A percentile compares a stretch with the other conserved stretches of the same genome.
These are phyloP conservation scores for Erysimum pusillum DNA, from an alignment of 441 rosid genomes.

Conservation along the genomic window DNA sequence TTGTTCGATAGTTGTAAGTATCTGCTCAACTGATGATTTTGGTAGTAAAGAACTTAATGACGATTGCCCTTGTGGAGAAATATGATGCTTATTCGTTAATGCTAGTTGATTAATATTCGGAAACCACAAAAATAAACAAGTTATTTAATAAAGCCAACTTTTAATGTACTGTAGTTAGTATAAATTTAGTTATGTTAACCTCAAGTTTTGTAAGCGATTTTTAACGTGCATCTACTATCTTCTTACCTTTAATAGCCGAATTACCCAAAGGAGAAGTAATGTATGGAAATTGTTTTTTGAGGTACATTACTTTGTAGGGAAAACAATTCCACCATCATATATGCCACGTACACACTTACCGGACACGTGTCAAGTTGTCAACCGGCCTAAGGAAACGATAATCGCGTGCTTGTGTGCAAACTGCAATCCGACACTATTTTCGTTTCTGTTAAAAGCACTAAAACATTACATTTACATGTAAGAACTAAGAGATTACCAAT, in stretches of 20 bases:
- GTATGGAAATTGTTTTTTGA: background rate
- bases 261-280: conserved; percentile 24
- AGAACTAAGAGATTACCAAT: too few species aligned
- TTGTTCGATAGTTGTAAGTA: conserved; percentile 24
- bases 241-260: conserved; percentile 33
- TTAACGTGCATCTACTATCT: conserved; percentile 22
- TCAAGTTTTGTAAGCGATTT: conserved; percentile 19
- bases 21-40: conserved; percentile 26
- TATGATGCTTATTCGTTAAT: conserved; percentile 34
- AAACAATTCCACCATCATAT: conserved; percentile 8
- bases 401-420: conserved; percentile 1
- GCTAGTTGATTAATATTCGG: conserved; percentile 27
- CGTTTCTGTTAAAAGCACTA: background rate
- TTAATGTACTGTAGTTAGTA: background rate
- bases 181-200: background rate
- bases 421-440: background rate
- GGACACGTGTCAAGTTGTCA: background rate
- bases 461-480: too few species aligned
- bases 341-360: conserved; percentile 9
- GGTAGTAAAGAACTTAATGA: conserved; percentile 31
- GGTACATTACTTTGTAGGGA: conserved; percentile 7
- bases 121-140: conserved; percentile 10
- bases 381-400: background rate
- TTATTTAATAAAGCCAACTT: conserved; percentile 9
- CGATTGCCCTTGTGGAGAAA: conserved; percentile 25